Evolutionary conservation across 495 filamentous ascomycete species (phyloP), one percentile per base, ranked within the genome.

Genomic region (Neurospora sublineolata): DNA sequence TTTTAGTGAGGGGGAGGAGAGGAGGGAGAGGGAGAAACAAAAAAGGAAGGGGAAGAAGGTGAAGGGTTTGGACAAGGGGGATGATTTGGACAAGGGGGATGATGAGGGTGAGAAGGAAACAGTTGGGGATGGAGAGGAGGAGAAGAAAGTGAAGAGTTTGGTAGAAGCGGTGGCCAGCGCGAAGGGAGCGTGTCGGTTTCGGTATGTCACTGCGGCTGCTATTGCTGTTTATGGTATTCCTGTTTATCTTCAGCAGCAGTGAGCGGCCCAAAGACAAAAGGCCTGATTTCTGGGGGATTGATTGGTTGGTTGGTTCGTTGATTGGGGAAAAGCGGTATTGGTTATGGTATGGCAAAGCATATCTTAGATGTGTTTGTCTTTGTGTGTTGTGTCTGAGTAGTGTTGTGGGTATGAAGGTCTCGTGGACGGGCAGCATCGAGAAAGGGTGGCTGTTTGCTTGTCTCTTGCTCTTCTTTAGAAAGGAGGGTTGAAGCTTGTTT

Each of bases 221-320:
- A 91, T 93, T 18, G 93, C 93, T 69, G 92, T 98, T 52, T 99
- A 98, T 85, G 95, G 95, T 3, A 88, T 99, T 77, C 95, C 95
- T 72, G 92, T 97, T 72, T 97, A 92, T 82, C 84, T 98, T 73
- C 80, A 76, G 68, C 71, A 73, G 67, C 39, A 52, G 4, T 12
- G 44, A 52, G 20, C 1, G 8, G 3, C 18, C 37, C 9, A 39
- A 39, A 41, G 38, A 39, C 9, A 41, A 41, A 41, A 41, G 40
- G 40, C 8, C 40, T 18, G 9, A 2, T 0, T 23, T 23, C 20
- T 46, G n/a, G 42, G 0, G 42, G 3, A 18, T 38, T 38, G 1
- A 0, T 40, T 40, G 38, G 12, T n/a, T n/a, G 18, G 42, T 39
- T n/a, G 40, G 16, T 42, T 42, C 10, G 42, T 46, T 18, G 42